phyloP scores from a whole-genome alignment of 2,329 filamentous ascomycete genomes.

The Cordyceps cicadae region DNA sequence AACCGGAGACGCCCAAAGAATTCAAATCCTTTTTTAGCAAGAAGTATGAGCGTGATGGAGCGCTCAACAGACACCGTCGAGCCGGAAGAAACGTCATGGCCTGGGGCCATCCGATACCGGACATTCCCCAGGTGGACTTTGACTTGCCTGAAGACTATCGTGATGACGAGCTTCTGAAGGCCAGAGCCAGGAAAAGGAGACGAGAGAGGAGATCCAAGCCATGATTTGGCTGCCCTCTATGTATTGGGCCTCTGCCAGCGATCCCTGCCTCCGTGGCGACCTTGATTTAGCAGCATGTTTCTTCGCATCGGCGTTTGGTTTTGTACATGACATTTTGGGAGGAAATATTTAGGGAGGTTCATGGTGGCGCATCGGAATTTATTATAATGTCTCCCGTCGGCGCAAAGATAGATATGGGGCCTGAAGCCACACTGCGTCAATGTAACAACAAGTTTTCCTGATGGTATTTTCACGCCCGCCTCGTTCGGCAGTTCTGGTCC shows the following conservation, averaged over 20 bases:
- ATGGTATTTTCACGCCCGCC: background rate
- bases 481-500: background rate
- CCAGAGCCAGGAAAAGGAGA: constrained; percentile 55
- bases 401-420: background rate
- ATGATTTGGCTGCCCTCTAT: constrained; percentile 21
- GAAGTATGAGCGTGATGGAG: constrained; percentile 68
- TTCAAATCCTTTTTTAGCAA: constrained; percentile 86
- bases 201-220: constrained; percentile 47
- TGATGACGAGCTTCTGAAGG: constrained; percentile 47
- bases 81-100: constrained; percentile 63
- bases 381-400: background rate
- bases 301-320: constrained; percentile 7
- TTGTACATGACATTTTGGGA: constrained; percentile 2
- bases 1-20: constrained; percentile 42
- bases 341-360: background rate
- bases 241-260: background rate
- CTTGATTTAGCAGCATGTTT: background rate
- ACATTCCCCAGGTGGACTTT: constrained; percentile 64
- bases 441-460: background rate
- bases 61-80: constrained; percentile 64
- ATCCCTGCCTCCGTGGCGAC: background rate
- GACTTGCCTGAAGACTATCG: constrained; percentile 59
- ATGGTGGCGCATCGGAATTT: background rate
- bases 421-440: background rate
- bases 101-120: constrained; percentile 75